Evolutionary conservation across 2,329 filamentous ascomycete species (phyloP).

Genomic region (Fusarium circinatum): DNA sequence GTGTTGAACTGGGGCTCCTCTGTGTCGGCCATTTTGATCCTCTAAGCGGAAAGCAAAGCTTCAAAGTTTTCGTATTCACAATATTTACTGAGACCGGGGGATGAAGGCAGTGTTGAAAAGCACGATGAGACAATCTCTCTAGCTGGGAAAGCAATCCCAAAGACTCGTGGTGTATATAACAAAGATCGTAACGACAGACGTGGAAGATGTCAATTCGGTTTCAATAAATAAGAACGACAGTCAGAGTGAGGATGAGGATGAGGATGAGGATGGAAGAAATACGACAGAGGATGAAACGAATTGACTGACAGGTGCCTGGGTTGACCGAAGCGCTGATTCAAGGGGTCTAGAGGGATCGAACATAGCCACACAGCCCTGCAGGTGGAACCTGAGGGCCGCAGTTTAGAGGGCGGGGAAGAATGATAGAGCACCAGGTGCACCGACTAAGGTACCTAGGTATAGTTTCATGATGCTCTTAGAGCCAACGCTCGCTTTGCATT

Average conservation of each 20-base stretch:
- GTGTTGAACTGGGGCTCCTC: slow-evolving; percentile 71
- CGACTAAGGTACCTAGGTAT: neutral
- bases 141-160: neutral
- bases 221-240: slow-evolving; percentile 8
- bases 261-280: neutral
- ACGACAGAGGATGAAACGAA: slow-evolving; percentile 6
- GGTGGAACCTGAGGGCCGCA: slow-evolving; percentile 32
- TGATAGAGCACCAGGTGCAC: slow-evolving; percentile 3
- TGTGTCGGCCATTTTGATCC: slow-evolving; percentile 64
- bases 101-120: slow-evolving; percentile 3
- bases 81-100: neutral
- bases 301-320: slow-evolving; percentile 14
- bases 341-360: slow-evolving; percentile 22
- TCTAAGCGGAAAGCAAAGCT: neutral
- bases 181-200: slow-evolving; percentile 17
- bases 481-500: slow-evolving; percentile 11
- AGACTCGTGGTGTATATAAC: neutral
- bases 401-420: slow-evolving; percentile 29
- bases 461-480: slow-evolving; percentile 40
- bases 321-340: slow-evolving; percentile 32
- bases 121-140: neutral
- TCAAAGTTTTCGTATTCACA: neutral
- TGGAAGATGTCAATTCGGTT: neutral
- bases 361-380: slow-evolving; percentile 45
- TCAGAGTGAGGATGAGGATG: neutral